Base-by-base conservation (phyloP, 371 early-diverging fungal genomes). In the Sporodiniella umbellata region DNA sequence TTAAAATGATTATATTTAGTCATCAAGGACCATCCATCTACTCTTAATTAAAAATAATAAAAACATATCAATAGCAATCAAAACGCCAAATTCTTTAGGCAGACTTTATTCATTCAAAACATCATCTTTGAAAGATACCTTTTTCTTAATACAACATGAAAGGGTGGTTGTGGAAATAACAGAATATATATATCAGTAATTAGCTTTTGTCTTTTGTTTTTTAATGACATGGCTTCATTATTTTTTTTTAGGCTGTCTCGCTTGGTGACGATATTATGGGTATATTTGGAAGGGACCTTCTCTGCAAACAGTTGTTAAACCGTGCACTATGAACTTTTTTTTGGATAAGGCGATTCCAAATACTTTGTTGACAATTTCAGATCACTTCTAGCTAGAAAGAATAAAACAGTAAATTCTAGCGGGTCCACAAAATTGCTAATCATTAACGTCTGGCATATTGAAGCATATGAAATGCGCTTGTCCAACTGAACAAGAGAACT, bases 291-390 rank as follows among this genome's bases (percentile, higher is more conserved):
- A 51, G 38, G 12, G 52, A 26, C 4, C 3, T 43, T 37, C 52
- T 52, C n/a, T 52, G 45, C 52, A 52, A 52, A 17, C 17, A 52
- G 52, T 45, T 35, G 26, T 52, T 38, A 45, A 51, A 30, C 51
- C 23, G 43, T 2, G 15, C 15, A 43, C 31, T 51, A 18, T 51
- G 23, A 10, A 0, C 43, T 43, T 18, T 1, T 33, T 43, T 1
- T 42, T 24, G 17, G 21, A 24, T 12, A 35, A 43, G 43, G 43
- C 14, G 23, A 43, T 51, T 42, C 43, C 17, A 22, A 43, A 51
- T 4, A 44, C 45, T 3, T 44, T 38, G 14, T 52, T 45, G 52
- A 52, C 52, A 23, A 52, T 45, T 44, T 52, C 38, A 18, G 19
- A 44, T 23, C 37, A 43, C 12, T 44, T 12, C 52, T 45, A 52